phyloP scores from a whole-genome alignment of 495 filamentous ascomycete species.

The Aspergillus ellipticus region DNA sequence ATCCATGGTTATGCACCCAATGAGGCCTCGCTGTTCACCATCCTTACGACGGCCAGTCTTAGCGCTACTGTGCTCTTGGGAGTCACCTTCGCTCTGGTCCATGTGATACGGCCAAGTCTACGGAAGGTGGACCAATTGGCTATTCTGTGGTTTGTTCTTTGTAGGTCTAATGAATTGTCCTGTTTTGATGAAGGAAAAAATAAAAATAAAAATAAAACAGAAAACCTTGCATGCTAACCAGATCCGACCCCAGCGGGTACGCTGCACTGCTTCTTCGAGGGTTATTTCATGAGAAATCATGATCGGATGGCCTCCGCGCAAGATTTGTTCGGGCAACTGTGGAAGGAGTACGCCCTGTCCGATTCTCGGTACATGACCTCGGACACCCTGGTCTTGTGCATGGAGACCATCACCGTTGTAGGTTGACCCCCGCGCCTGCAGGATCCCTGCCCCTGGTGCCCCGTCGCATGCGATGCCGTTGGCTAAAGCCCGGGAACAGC shows the following conservation, averaged over 20 bases:
- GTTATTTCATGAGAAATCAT: slow-evolving; percentile 74
- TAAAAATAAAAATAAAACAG: no score
- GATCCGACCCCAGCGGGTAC: slow-evolving; percentile 47
- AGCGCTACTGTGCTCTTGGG: slow-evolving; percentile 50
- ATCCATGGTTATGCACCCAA: slow-evolving; percentile 63
- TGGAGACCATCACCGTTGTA: slow-evolving; percentile 81
- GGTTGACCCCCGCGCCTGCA: slow-evolving; percentile 21
- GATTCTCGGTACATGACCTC: slow-evolving; percentile 79
- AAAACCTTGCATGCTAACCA: neutral
- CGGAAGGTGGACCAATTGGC: slow-evolving; percentile 48
- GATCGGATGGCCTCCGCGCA: slow-evolving; percentile 53
- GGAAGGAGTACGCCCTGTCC: slow-evolving; percentile 84
- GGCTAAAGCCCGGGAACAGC: slow-evolving; percentile 27
- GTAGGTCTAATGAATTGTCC: slow-evolving; percentile 35
- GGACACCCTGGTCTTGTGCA: slow-evolving; percentile 76
- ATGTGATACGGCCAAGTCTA: slow-evolving; percentile 44
- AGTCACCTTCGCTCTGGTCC: slow-evolving; percentile 45
- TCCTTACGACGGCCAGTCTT: slow-evolving; percentile 52
- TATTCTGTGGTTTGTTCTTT: slow-evolving; percentile 65
- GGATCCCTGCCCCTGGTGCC: neutral
- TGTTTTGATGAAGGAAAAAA: neutral
- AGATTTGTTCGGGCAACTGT: slow-evolving; percentile 72
- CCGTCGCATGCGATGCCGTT: neutral
- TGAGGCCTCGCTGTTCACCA: slow-evolving; percentile 46
- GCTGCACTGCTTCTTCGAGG: slow-evolving; percentile 80